These are phyloP conservation scores for Sarocladiaceae sp. DNA, from an alignment of 2,329 filamentous ascomycete species.

Conservation along the genomic window DNA sequence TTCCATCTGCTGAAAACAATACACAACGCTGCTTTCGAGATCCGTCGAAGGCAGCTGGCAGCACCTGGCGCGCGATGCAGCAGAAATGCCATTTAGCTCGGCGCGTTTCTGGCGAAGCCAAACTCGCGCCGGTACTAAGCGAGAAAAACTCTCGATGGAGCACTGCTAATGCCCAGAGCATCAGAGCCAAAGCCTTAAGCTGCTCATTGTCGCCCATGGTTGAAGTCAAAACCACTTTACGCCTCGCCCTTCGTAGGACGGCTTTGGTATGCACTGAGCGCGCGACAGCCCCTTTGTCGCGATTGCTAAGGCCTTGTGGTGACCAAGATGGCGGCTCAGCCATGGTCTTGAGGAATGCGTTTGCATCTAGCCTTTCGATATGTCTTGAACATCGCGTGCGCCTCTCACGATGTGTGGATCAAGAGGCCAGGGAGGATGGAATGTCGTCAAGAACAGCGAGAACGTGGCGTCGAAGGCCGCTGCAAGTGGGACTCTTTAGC, in stretches of 20 bases:
- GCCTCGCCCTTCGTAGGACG: not conserved
- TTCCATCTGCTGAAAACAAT: no score
- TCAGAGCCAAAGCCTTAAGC: not conserved
- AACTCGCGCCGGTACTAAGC: not conserved
- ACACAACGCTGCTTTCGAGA: no score
- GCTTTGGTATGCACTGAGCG: not conserved
- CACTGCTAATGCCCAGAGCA: no score
- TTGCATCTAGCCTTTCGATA: not conserved
- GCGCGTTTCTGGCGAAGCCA: not conserved
- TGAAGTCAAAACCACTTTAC: not conserved
- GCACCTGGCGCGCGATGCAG: not conserved
- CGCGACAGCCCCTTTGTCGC: not conserved
- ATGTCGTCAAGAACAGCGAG: not conserved
- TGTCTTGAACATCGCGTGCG: not conserved
- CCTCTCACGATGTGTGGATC: not conserved
- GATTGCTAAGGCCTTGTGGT: not conserved
- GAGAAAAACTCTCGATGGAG: no score
- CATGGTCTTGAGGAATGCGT: not conserved
- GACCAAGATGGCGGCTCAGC: no score
- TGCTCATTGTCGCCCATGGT: not conserved
- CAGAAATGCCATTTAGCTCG: not conserved
- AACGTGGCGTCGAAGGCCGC: not conserved
- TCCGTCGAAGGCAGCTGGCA: not conserved
- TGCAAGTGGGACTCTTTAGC: not conserved
- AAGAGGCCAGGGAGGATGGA: not conserved